Evolutionary conservation across 805 yeast species (phyloP).

Genomic region (Myxozyma melibiosi): DNA sequence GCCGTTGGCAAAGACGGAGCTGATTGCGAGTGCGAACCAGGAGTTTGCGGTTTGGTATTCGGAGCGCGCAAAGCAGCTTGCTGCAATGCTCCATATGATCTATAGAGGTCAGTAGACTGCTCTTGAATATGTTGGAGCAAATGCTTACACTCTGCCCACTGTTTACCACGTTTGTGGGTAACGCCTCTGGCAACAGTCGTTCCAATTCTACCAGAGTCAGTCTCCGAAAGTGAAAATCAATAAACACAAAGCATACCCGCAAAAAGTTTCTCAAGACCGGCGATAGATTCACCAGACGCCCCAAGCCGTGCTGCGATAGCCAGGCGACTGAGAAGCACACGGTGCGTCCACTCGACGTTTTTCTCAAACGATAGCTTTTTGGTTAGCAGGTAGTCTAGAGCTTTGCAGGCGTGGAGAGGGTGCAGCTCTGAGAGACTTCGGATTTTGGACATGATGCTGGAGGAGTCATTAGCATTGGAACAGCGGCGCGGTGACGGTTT

Average conservation of each 20-base stretch:
- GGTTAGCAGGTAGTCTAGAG: slow-evolving; percentile 18
- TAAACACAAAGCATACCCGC: background rate
- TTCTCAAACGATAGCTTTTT: slow-evolving; percentile 12
- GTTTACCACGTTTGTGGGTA: slow-evolving; percentile 11
- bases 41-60: slow-evolving; percentile 5
- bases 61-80: slow-evolving; percentile 7
- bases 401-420: slow-evolving; percentile 12
- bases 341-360: slow-evolving; percentile 13
- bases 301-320: slow-evolving; percentile 4
- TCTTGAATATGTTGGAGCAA: background rate
- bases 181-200: background rate
- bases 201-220: slow-evolving; percentile 13
- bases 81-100: slow-evolving; percentile 25
- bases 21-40: slow-evolving; percentile 13
- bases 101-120: background rate
- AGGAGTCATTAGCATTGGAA: background rate
- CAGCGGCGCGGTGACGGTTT: background rate
- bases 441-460: slow-evolving; percentile 9
- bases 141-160: slow-evolving; percentile 21
- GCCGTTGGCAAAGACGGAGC: slow-evolving; percentile 14
- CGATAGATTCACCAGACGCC: background rate
- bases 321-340: slow-evolving; percentile 4
- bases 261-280: slow-evolving; percentile 2
- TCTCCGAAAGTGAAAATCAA: background rate
- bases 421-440: slow-evolving; percentile 5